Evolutionary conservation across 2,329 filamentous ascomycete genomes (phyloP).

Genomic region (Purpureocillium takamizusanense): DNA sequence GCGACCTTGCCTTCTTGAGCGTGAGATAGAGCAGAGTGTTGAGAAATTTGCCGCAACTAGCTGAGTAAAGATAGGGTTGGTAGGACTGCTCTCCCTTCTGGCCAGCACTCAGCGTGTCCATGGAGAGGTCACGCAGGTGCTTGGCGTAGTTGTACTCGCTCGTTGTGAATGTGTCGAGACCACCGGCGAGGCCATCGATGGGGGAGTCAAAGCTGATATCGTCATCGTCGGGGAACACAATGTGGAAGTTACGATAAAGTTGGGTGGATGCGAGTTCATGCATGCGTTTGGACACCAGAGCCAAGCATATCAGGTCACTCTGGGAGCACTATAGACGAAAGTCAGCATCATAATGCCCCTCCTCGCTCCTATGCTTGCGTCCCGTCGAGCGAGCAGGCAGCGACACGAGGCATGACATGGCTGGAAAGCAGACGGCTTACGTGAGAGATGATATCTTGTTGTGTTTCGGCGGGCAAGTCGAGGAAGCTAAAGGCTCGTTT

Average conservation of each 20-base stretch:
- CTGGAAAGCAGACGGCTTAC: slow-evolving; percentile 20
- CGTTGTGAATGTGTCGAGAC: slow-evolving; percentile 52
- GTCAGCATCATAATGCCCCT: no score
- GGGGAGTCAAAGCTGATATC: slow-evolving; percentile 39
- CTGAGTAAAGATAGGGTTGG: slow-evolving; percentile 42
- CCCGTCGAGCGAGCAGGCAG: no score
- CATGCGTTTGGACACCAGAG: slow-evolving; percentile 49
- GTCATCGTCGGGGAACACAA: slow-evolving; percentile 53
- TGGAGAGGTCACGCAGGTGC: slow-evolving; percentile 44
- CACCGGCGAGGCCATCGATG: slow-evolving; percentile 48
- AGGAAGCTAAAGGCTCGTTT: slow-evolving; percentile 22
- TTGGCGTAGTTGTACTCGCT: slow-evolving; percentile 56
- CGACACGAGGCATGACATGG: not conserved
- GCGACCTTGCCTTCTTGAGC: slow-evolving; percentile 41
- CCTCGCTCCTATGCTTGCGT: no score
- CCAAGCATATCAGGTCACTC: slow-evolving; percentile 45
- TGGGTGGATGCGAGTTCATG: slow-evolving; percentile 47
- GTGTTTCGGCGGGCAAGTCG: slow-evolving; percentile 36
- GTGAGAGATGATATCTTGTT: slow-evolving; percentile 38
- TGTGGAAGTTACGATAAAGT: slow-evolving; percentile 51
- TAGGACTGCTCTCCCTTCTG: slow-evolving; percentile 44
- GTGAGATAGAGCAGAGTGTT: slow-evolving; percentile 51
- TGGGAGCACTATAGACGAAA: slow-evolving; percentile 33
- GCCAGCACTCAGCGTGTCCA: slow-evolving; percentile 46
- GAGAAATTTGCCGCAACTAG: slow-evolving; percentile 54